Conservation (phyloP, 805 yeast species). For the Diddensiella caesifluorescens region DNA sequence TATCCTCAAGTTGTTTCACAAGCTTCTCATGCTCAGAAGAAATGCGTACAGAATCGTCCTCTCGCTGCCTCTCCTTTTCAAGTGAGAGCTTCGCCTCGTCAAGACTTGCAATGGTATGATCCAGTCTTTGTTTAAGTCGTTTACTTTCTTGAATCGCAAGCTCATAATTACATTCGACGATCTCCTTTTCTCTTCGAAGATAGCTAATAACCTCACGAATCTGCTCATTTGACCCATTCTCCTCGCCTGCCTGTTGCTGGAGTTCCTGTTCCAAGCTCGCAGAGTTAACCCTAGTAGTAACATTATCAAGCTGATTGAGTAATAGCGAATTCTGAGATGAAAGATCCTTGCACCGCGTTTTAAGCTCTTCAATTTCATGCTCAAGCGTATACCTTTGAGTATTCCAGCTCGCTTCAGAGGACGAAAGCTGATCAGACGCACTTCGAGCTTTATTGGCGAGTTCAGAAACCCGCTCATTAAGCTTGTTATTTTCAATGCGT, state of each 20-base stretch:
- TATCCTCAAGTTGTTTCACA: conserved; percentile 50
- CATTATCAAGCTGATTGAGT: conserved; percentile 58
- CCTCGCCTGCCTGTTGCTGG: background rate
- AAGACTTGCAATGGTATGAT: conserved; percentile 45
- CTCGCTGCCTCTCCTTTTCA: conserved; percentile 33
- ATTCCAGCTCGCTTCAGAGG: conserved; percentile 43
- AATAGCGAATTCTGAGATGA: conserved; percentile 63
- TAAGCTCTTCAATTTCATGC: conserved; percentile 43
- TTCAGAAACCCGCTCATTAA: conserved; percentile 28
- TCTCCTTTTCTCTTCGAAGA: conserved; percentile 71
- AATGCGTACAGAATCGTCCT: conserved; percentile 15
- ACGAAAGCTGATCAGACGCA: conserved; percentile 32
- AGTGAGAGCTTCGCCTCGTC: conserved; percentile 46
- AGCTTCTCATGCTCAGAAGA: conserved; percentile 42
- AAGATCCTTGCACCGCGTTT: conserved; percentile 48
- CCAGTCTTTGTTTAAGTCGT: conserved; percentile 47
- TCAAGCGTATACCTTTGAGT: conserved; percentile 40
- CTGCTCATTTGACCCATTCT: conserved; percentile 19
- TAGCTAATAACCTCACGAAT: conserved; percentile 52
- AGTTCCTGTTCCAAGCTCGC: conserved; percentile 1
- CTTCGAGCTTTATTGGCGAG: conserved; percentile 29
- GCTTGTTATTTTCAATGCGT: conserved; percentile 33
- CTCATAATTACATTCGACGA: conserved; percentile 55
- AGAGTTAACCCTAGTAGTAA: conserved; percentile 20
- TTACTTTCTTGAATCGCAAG: conserved; percentile 49